These are phyloP conservation scores for Phytophthora pinifolia DNA, from an alignment of 352 stramenopile genomes.

Conservation along the genomic window DNA sequence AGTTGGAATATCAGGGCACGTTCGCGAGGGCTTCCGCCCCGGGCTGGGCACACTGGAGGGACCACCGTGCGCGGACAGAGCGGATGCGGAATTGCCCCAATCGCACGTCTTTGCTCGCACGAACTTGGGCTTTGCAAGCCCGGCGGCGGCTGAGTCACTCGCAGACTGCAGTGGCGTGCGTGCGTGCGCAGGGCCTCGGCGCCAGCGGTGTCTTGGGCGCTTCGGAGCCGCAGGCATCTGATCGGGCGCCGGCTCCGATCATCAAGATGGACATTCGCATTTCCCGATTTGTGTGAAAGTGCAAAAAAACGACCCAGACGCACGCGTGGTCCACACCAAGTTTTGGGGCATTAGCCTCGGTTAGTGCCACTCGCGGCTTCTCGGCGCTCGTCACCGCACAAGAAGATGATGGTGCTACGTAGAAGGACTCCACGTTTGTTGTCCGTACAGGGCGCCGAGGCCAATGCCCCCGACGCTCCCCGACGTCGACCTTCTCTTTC, in stretches of 20 bases:
- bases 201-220: too few relatives aligned
- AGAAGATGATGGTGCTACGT: too few relatives aligned
- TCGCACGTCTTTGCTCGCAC: conserved; percentile 13
- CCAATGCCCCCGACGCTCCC: too few relatives aligned
- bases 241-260: conserved; percentile 20
- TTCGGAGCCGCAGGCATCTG: conserved; percentile 16
- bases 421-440: too few relatives aligned
- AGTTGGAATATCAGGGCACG: conserved; percentile 28
- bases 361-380: neutral
- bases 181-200: neutral
- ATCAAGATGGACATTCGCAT: conserved; percentile 29
- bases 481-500: too few relatives aligned
- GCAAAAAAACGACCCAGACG: conserved; percentile 12
- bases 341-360: conserved; percentile 6
- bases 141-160: too few relatives aligned
- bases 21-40: neutral
- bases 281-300: conserved; percentile 14
- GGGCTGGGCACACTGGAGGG: conserved; percentile 23
- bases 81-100: conserved; percentile 5
- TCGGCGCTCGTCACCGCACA: too few relatives aligned
- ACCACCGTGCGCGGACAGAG: conserved; percentile 22
- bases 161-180: conserved; percentile 1
- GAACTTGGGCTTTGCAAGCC: too few relatives aligned
- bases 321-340: conserved; percentile 18
- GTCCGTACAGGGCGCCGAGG: too few relatives aligned